These are phyloP conservation scores for Saccharomyces hybrid DNA, from an alignment of 1,139 yeast genomes.

Conservation along the genomic window DNA sequence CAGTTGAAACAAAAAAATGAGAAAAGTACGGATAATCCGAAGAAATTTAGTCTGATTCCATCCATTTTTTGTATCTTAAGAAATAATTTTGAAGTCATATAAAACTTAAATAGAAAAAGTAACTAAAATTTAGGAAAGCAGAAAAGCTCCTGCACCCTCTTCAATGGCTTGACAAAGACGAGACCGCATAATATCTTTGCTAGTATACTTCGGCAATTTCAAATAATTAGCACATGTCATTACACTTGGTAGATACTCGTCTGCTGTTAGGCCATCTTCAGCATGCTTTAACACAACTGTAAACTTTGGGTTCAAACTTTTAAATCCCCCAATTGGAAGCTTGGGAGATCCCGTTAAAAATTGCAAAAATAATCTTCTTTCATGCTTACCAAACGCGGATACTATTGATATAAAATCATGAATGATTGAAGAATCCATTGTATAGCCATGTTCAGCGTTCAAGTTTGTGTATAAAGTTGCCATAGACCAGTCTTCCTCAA, in stretches of 20 bases:
- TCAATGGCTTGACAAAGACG: slow-evolving; percentile 61
- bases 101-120: neutral
- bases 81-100: neutral
- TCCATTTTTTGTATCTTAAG: neutral
- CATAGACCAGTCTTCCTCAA: slow-evolving; percentile 81
- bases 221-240: slow-evolving; percentile 97
- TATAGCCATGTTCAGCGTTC: slow-evolving; percentile 88
- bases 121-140: slow-evolving; percentile 44
- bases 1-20: neutral
- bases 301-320: slow-evolving; percentile 67
- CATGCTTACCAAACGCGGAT: slow-evolving; percentile 42
- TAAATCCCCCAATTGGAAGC: slow-evolving; percentile 90
- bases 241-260: slow-evolving; percentile 88
- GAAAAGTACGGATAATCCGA: neutral
- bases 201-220: slow-evolving; percentile 76
- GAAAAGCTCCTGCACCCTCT: slow-evolving; percentile 87
- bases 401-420: slow-evolving; percentile 53
- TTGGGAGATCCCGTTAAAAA: slow-evolving; percentile 92
- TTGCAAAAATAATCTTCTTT: slow-evolving; percentile 70
- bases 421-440: slow-evolving; percentile 59
- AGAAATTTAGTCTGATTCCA: neutral
- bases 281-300: slow-evolving; percentile 81
- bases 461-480: slow-evolving; percentile 53
- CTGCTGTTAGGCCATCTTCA: slow-evolving; percentile 60
- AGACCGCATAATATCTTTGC: slow-evolving; percentile 48